Percentiles rank a stretch among this genome's conserved stretches.
Evolutionary conservation across 805 yeast genomes (phyloP).

Genomic region (Cyberlindnera xylosilytica): DNA sequence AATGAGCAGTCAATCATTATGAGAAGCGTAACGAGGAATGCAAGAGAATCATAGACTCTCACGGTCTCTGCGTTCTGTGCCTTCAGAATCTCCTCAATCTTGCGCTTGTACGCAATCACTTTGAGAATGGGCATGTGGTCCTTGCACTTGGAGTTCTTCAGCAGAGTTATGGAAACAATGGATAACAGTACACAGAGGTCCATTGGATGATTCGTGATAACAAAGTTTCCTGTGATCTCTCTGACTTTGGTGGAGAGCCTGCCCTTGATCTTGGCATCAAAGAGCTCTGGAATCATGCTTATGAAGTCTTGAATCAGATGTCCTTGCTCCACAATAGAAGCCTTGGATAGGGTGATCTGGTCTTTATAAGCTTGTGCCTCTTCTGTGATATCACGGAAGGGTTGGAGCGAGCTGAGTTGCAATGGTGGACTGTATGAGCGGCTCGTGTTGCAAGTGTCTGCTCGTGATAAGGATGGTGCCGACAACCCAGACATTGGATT

Average conservation of each 20-base stretch:
- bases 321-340: conserved; percentile 10
- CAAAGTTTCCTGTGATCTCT: conserved; percentile 9
- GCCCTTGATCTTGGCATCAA: conserved; percentile 7
- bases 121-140: conserved; percentile 4
- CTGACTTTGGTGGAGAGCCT: conserved; percentile 4
- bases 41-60: conserved; percentile 5
- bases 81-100: conserved; percentile 1
- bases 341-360: conserved; percentile 2
- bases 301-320: conserved; percentile 6
- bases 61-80: conserved; percentile 4
- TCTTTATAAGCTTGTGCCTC: neutral
- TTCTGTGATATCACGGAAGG: conserved; percentile 6
- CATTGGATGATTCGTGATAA: conserved; percentile 6
- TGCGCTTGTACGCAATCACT: conserved; percentile 7
- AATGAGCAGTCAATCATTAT: conserved; percentile 21
- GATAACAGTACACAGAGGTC: conserved; percentile 10
- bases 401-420: neutral
- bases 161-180: conserved; percentile 4
- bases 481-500: neutral
- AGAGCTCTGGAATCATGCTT: conserved; percentile 8
- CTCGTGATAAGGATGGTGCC: neutral
- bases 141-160: neutral
- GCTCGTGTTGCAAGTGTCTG: neutral
- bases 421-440: neutral
- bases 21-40: conserved; percentile 9